Base-by-base conservation (phyloP, 257 asterid genomes). In the Jacaranda mimosifolia region DNA sequence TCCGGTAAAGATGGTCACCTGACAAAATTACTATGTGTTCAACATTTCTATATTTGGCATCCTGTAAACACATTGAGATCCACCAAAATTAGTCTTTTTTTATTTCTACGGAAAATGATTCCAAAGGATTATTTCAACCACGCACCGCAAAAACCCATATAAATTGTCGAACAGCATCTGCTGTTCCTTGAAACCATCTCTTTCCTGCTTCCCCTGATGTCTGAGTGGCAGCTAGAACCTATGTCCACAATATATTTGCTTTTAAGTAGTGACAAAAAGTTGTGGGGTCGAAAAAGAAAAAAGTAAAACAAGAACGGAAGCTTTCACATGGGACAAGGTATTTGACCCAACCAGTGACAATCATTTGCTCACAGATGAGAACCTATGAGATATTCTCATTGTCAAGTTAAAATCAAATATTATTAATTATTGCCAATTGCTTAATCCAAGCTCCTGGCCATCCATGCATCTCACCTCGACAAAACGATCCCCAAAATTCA, bases 201-300 rank as follows among this genome's bases (percentile, higher is more conserved):
- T 89, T 90, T 40, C 99, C 99, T 9, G 92, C 81, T 72, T 96
- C 99, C 64, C 99, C 99, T 1, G 98, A 87, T 5, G 96, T 96
- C 80, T 96, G 99, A 40, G 99, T 96, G 72, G 99, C 99, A 83
- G 99, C 99, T 72, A 96, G 83, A 87, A 93, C 98, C 99, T 96
- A 67, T 59, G 26, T 71, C 49, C 45, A 46, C 9, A 7, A 65
- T 2, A 64, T 2, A 64, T 45, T 15, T 21, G 11, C 43, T 42
- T 51, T 38, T 40, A n/a, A 46, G 63, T 18, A 0, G 9, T 18
- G 14, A 3, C 40, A 12, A 48, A 6, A 11, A 9, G 9, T 48
- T 63, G 18, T 26, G 32, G 32, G 32, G 32, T 26, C 32, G 1
- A 26, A 26, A 26, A 26, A 26, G 32, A 26, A 26, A 26, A 26